Evolutionary conservation across 441 rosid genomes (phyloP).

Genomic region (Theobroma grandiflorum): DNA sequence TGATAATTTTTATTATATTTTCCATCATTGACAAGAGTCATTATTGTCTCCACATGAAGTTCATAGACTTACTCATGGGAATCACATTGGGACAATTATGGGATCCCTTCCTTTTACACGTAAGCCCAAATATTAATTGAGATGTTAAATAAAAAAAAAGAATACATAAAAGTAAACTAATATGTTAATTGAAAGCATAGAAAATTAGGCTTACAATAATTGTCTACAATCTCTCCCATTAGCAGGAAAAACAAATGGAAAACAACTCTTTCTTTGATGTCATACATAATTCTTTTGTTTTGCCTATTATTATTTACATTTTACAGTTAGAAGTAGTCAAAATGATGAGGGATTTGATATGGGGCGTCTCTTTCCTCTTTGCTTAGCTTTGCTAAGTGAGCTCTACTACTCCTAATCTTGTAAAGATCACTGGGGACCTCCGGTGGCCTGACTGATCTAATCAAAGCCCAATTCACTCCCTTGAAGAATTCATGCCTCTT

Average conservation of each 20-base stretch:
- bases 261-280: constrained; percentile 26
- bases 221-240: constrained; percentile 9
- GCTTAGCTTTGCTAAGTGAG: constrained; percentile 61
- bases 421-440: constrained; percentile 59
- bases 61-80: constrained; percentile 54
- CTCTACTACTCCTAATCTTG: constrained; percentile 43
- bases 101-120: constrained; percentile 50
- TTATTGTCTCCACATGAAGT: constrained; percentile 67
- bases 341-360: constrained; percentile 70
- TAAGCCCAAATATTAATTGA: constrained; percentile 24
- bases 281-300: constrained; percentile 25
- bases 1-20: constrained; percentile 29
- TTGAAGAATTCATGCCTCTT: constrained; percentile 69
- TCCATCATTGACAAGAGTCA: constrained; percentile 55
- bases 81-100: constrained; percentile 56
- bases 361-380: constrained; percentile 82
- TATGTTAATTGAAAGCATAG: not conserved
- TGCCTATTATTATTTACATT: constrained; percentile 37
- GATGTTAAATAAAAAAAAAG: not conserved
- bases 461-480: constrained; percentile 76
- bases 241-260: constrained; percentile 31
- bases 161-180: not conserved
- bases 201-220: constrained; percentile 3
- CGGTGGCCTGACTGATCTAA: constrained; percentile 83
- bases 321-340: constrained; percentile 71